Percentiles rank a stretch among this genome's conserved stretches.
phyloP scores from a whole-genome alignment of 2,329 filamentous ascomycete genomes.

The Fonsecaea pedrosoi region DNA sequence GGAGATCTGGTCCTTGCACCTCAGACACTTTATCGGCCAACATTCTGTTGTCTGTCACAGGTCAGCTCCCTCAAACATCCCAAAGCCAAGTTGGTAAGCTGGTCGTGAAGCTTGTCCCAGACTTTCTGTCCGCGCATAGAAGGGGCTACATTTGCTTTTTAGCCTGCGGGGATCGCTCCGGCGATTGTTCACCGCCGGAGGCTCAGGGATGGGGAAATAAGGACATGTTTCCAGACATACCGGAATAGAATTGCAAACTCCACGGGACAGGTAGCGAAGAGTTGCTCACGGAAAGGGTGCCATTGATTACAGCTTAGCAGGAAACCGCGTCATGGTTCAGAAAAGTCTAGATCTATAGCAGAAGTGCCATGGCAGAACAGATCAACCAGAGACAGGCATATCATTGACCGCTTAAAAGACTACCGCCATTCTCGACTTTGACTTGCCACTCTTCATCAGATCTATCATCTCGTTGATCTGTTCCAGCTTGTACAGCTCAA shows the following conservation, averaged over 20 bases:
- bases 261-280: background rate
- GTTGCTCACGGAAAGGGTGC: background rate
- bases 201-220: background rate
- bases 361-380: background rate
- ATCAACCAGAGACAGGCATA: background rate
- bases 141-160: background rate
- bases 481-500: conserved; percentile 25
- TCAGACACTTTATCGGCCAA: conserved; percentile 2
- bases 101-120: background rate
- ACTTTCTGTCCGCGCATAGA: background rate
- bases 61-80: background rate
- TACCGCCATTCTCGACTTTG: conserved; percentile 25
- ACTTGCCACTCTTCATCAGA: conserved; percentile 27
- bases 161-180: background rate
- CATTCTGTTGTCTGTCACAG: background rate
- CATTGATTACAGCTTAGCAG: too few relatives aligned
- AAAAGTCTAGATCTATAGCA: background rate
- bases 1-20: background rate
- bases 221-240: background rate
- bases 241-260: background rate
- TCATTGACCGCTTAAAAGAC: conserved; percentile 12
- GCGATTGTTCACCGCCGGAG: conserved; percentile 14
- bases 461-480: conserved; percentile 31
- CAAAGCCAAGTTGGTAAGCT: background rate
- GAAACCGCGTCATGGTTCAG: background rate